Conservation (phyloP, 73 alveolate genomes). For the Blepharisma japonicum region DNA sequence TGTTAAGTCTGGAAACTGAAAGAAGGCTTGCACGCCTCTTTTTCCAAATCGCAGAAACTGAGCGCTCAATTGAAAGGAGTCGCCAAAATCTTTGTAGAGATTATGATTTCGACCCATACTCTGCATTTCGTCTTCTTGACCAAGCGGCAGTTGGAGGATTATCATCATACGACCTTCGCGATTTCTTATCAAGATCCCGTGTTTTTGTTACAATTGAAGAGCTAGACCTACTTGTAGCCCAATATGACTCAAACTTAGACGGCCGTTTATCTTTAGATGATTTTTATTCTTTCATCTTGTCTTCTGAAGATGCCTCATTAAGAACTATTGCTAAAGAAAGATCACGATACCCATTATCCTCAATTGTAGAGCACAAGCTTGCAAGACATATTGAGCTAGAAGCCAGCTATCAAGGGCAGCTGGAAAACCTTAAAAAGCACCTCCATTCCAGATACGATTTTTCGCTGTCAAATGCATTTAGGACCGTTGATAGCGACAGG, state of each 20-base stretch:
- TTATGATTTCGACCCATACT: conserved; percentile 62
- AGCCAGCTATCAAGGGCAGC: conserved; percentile 33
- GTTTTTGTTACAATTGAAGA: neutral
- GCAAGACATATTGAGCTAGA: conserved; percentile 53
- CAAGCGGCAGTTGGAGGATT: conserved; percentile 23
- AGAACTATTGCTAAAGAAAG: conserved; percentile 22
- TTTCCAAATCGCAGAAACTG: conserved; percentile 65
- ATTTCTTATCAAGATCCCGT: neutral
- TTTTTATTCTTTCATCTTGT: neutral
- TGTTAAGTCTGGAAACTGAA: conserved; percentile 31
- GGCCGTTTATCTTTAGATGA: conserved; percentile 32
- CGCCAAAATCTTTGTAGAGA: conserved; percentile 57
- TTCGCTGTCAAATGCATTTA: conserved; percentile 45
- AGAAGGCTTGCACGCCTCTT: conserved; percentile 52
- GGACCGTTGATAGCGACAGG: conserved; percentile 44
- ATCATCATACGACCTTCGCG: neutral
- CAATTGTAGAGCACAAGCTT: conserved; percentile 46
- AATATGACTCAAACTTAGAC: conserved; percentile 18
- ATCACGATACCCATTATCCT: conserved; percentile 28
- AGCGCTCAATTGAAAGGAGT: conserved; percentile 44
- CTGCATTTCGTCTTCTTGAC: conserved; percentile 54
- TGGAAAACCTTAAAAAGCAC: conserved; percentile 45
- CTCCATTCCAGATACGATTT: conserved; percentile 49
- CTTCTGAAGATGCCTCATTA: conserved; percentile 9
- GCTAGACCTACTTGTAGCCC: neutral